Evolutionary conservation across 345 rosid genomes (phyloP), one percentile per base, ranked within the genome.

Genomic region (Gossypium anomalum): DNA sequence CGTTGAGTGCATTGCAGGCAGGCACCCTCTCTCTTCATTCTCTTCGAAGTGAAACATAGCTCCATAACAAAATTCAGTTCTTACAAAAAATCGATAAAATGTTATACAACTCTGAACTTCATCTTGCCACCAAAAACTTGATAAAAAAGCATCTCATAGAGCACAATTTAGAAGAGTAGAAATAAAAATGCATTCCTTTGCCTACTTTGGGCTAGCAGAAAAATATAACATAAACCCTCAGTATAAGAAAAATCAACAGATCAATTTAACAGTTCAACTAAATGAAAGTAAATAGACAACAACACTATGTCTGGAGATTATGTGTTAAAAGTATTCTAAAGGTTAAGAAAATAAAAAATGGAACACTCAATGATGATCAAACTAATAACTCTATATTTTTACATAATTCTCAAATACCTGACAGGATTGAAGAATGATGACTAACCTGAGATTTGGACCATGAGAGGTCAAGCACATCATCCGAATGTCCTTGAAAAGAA

Each of bases 391-490:
- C 41, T 47, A 68, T 15, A 49, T 68, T 68, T 43, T 1, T 25
- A 68, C 41, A 68, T 68, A 27, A 9, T 69, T 51, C 45, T 69
- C 25, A 27, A 27, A 69, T 19, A 27, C 56, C 53, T 1, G 7
- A 48, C 14, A 23, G 57, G 20, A 14, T 23, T 7, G 23, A 17
- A 67, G 22, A 68, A 7, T 41, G 25, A 57, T 10, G 65, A 81
- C 96, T 75, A 70, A 94, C 98, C 97, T 85, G 97, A 82, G 97
- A 89, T 83, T 90, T 90, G 65, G 99, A 95, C 99, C 99, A 95
- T n/a, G 99, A 89, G 51, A 95, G 90, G 82, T 95, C 99, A 47
- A 91, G 98, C 73, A 95, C 99, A 80, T 84, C 97, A 82, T 87
- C 76, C n/a, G 74, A 56, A 83, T 95, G 99, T 48, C 99, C 97